A percentile compares a stretch with the other conserved stretches of the same genome.
phyloP scores from a whole-genome alignment of 805 yeast genomes.

The Ogataea henricii region DNA sequence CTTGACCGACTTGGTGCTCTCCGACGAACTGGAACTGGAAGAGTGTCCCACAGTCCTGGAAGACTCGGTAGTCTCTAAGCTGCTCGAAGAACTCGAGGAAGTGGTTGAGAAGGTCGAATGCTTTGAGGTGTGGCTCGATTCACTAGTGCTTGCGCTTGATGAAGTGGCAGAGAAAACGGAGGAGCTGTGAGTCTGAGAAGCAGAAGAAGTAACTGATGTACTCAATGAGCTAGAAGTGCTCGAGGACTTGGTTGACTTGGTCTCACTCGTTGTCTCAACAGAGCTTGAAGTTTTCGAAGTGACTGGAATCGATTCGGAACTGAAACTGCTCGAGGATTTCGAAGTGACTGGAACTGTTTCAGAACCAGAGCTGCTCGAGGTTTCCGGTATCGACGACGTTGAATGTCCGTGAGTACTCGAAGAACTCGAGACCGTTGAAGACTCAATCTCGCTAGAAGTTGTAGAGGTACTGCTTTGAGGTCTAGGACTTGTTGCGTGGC shows the following conservation, averaged over 20 bases:
- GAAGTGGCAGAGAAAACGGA: background rate
- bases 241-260: too few species aligned
- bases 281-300: background rate
- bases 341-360: background rate
- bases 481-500: too few species aligned
- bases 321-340: background rate
- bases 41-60: too few species aligned
- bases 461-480: too few species aligned
- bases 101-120: too few species aligned
- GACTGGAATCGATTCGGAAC: background rate
- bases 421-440: background rate
- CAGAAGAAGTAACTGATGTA: background rate
- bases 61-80: too few species aligned
- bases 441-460: too few species aligned
- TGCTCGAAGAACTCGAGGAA: background rate
- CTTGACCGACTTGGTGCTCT: too few species aligned
- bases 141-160: background rate
- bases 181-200: background rate
- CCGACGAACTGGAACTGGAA: too few species aligned
- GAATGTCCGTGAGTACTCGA: background rate
- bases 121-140: too few species aligned
- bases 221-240: background rate
- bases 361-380: too few species aligned
- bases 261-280: background rate
- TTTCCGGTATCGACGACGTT: too few species aligned